phyloP scores from a whole-genome alignment of 352 stramenopile species.

The Phytophthora macrochlamydospora region DNA sequence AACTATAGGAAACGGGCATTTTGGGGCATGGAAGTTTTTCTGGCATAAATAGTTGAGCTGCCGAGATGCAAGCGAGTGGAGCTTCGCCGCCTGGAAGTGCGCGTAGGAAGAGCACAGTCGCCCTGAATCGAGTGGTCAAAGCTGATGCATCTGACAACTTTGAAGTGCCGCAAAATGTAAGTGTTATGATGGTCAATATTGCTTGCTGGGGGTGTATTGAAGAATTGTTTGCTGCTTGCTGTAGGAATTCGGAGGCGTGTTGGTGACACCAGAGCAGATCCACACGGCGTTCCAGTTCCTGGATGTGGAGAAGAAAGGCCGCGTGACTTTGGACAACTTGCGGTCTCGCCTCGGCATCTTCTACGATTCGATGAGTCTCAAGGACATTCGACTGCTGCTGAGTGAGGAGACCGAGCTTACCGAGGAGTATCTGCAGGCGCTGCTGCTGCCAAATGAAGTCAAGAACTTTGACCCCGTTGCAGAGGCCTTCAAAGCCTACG shows the following conservation, averaged over 20 bases:
- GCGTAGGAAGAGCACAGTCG: slow-evolving; percentile 13
- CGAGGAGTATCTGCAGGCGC: slow-evolving; percentile 73
- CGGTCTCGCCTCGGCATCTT: slow-evolving; percentile 84
- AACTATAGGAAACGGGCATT: too few relatives aligned
- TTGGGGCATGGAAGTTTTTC: too few relatives aligned
- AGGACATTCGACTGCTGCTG: slow-evolving; percentile 85
- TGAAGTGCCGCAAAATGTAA: slow-evolving; percentile 28
- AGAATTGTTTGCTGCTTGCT: not conserved
- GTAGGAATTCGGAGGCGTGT: slow-evolving; percentile 79
- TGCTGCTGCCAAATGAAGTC: slow-evolving; percentile 90
- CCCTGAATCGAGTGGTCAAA: slow-evolving; percentile 9
- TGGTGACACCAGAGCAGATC: slow-evolving; percentile 88
- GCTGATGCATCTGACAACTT: not conserved
- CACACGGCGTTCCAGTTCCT: slow-evolving; percentile 90
- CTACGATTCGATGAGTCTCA: slow-evolving; percentile 86
- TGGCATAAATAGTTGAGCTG: too few relatives aligned
- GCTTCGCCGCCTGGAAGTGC: slow-evolving; percentile 4
- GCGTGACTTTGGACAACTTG: slow-evolving; percentile 84
- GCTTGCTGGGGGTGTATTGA: not conserved
- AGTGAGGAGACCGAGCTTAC: slow-evolving; percentile 82
- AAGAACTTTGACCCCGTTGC: slow-evolving; percentile 90
- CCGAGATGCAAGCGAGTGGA: slow-evolving; percentile 14
- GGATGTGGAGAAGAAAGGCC: slow-evolving; percentile 80
- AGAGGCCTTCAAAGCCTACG: slow-evolving; percentile 91
- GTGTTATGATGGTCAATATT: not conserved